Base-by-base conservation (phyloP, 108 stramenopile species). In the Fragilaria crotonensis region DNA sequence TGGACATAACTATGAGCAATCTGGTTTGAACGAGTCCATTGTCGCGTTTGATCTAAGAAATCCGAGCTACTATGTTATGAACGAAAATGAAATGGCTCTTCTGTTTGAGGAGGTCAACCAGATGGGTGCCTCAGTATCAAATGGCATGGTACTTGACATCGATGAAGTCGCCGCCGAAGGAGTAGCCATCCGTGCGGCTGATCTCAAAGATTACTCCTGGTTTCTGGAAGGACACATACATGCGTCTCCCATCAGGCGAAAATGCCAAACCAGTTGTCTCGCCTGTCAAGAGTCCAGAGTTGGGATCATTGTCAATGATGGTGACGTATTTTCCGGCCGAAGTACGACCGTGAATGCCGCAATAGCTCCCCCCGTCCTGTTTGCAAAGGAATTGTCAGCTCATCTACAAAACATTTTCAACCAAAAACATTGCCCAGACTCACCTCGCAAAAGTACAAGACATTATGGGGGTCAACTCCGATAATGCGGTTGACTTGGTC, bases 191-290 rank as follows among this genome's bases (percentile, higher is more conserved):
- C 21, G 65, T 58, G 31, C 78, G 67, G 52, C 62, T 5, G 27
- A 83, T 33, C 5, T 69, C 60, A 48, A 64, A 83, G n/a, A 83
- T 30, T 9, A 70, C 14, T 33, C 76, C 75, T 30, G 19, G n/a
- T 19, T 55, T 36, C 52, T 85, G 84, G 50, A 68, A 75, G 23
- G 76, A 75, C 27, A 71, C 53, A 64, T 80, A 85, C 68, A 85
- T 77, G 30, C 50, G 65, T 0, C 14, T 71, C n/a, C 54, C 60
- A 59, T 82, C 74, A 0, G 78, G 78, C 47, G 73, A 79, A 59
- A 82, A 79, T 11, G 84, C 65, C 11, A 82, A 50, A 1, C 84
- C 84, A 5, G 73, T 67, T n/a, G 77, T 79, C 33, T 79, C 76
- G 45, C 64, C 76, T 0, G 45, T 29, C 28, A 62, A 78, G 36